Conservation (phyloP, 768 basidiomycete genomes). For the Symmetrospora coprosmae region DNA sequence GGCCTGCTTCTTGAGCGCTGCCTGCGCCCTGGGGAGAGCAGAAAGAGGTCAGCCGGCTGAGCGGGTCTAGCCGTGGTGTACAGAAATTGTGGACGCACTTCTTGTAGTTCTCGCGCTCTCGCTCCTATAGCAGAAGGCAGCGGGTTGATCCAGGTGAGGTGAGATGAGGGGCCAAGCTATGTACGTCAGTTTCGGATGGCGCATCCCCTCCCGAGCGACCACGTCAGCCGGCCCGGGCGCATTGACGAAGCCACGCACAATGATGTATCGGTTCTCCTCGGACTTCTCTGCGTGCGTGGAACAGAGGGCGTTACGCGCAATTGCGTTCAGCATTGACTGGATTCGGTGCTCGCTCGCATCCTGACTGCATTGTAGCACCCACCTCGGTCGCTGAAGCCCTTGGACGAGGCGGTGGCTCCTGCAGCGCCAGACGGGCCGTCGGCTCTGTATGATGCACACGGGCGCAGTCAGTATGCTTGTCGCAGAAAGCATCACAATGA, state of each 20-base stretch:
- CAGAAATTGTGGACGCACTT: neutral
- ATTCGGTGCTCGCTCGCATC: too few relatives aligned
- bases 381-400: slow-evolving; percentile 15
- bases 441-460: neutral
- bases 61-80: neutral
- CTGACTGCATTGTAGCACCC: neutral
- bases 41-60: neutral
- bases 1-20: slow-evolving; percentile 1
- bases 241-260: too few relatives aligned
- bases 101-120: slow-evolving; percentile 1
- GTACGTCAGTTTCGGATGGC: neutral
- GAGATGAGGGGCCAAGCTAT: neutral
- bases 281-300: slow-evolving; percentile 20
- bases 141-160: neutral
- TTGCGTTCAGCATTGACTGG: too few relatives aligned
- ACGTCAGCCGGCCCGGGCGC: neutral
- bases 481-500: neutral
- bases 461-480: neutral
- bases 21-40: neutral
- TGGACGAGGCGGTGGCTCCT: neutral
- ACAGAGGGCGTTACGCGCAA: too few relatives aligned
- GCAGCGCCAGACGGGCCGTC: slow-evolving; percentile 8
- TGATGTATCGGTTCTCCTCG: slow-evolving; percentile 14
- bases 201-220: neutral
- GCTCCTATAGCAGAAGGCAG: slow-evolving; percentile 5